phyloP scores from a whole-genome alignment of 78 protist species.

The Dictyostelium intermedium region DNA sequence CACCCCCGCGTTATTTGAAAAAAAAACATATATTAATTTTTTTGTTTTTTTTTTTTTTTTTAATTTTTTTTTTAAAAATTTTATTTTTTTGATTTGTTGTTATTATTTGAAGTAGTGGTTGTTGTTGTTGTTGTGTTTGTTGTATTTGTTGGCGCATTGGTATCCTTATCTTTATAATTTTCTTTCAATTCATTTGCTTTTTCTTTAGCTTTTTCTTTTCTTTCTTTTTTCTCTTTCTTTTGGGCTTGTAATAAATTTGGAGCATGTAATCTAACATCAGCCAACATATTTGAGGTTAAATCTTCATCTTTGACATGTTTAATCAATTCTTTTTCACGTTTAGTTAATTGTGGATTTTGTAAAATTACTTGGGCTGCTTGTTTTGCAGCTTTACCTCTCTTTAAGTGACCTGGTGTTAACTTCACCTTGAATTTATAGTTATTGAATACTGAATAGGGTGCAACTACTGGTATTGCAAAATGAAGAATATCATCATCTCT shows the following conservation, averaged over 20 bases:
- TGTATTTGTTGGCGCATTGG: background rate
- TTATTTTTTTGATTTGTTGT: background rate
- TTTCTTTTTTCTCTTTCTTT: constrained; percentile 48
- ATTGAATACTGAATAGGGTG: constrained; percentile 82
- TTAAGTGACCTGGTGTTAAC: constrained; percentile 90
- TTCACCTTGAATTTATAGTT: constrained; percentile 89
- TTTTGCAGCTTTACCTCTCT: constrained; percentile 89
- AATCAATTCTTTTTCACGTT: constrained; percentile 61
- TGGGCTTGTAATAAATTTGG: constrained; percentile 43
- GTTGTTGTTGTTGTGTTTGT: background rate
- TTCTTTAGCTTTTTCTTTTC: constrained; percentile 40
- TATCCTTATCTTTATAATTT: constrained; percentile 13
- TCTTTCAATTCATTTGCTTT: constrained; percentile 41
- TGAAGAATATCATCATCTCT: constrained; percentile 83
- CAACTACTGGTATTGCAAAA: constrained; percentile 92
- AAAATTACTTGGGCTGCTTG: constrained; percentile 36
- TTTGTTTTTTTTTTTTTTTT: background rate
- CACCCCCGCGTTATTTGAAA: too few species aligned
- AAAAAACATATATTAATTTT: too few species aligned
- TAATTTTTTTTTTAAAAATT: background rate
- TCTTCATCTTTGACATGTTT: constrained; percentile 68
- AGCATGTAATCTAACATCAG: constrained; percentile 57
- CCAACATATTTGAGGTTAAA: constrained; percentile 65
- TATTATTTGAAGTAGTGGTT: background rate
- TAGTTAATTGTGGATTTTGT: background rate